phyloP scores from a whole-genome alignment of 2,329 filamentous ascomycete genomes.

The Pseudogymnoascus sp. region DNA sequence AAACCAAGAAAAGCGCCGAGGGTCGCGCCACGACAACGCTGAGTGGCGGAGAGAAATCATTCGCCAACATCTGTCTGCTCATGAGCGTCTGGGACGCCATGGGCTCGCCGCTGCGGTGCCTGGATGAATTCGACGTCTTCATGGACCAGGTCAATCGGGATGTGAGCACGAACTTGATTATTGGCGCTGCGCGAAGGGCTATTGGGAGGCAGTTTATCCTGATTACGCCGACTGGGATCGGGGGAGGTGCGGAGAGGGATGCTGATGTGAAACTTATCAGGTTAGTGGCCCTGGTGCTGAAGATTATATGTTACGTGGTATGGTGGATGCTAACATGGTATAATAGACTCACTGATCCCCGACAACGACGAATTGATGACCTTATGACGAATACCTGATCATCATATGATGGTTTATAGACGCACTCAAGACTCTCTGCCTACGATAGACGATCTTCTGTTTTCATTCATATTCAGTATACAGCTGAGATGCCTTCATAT shows the following conservation, averaged over 20 bases:
- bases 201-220: constrained; percentile 92
- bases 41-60: constrained; percentile 95
- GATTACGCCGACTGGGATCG: constrained; percentile 85
- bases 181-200: constrained; percentile 73
- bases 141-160: constrained; percentile 97
- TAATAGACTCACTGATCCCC: constrained; percentile 50
- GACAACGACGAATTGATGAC: constrained; percentile 40
- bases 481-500: not conserved
- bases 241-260: constrained; percentile 47
- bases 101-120: constrained; percentile 85
- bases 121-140: constrained; percentile 98
- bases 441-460: not conserved
- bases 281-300: constrained; percentile 32
- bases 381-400: not conserved
- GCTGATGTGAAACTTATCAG: constrained; percentile 73
- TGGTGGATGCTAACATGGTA: not conserved
- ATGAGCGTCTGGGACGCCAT: constrained; percentile 96
- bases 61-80: constrained; percentile 90
- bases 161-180: constrained; percentile 89
- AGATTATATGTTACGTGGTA: not conserved
- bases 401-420: not conserved
- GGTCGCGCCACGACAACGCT: constrained; percentile 85
- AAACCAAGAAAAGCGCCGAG: constrained; percentile 57
- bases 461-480: not conserved
- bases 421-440: no score